These are phyloP conservation scores for Medicago lupulina DNA, from an alignment of 306 rosid species.

Conservation along the genomic window DNA sequence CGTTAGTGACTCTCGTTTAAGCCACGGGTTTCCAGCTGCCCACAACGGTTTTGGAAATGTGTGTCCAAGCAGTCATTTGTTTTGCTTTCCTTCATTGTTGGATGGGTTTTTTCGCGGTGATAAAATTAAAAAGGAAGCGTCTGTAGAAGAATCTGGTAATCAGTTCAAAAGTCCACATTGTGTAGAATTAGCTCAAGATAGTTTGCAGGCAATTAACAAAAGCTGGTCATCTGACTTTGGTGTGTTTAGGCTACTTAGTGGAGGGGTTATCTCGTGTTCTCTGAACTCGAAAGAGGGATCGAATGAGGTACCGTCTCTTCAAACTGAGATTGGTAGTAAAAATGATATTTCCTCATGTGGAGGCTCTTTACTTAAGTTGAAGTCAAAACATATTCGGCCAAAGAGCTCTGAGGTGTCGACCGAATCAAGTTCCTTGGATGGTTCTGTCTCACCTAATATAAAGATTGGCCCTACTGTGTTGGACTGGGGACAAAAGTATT, in stretches of 20 bases:
- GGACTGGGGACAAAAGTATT: slow-evolving; percentile 76
- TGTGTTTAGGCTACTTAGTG: slow-evolving; percentile 71
- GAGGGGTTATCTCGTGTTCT: slow-evolving; percentile 79
- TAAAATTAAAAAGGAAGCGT: slow-evolving; percentile 43
- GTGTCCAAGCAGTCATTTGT: slow-evolving; percentile 61
- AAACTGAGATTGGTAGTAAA: slow-evolving; percentile 50
- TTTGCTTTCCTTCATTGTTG: slow-evolving; percentile 90
- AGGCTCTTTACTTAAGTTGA: slow-evolving; percentile 56
- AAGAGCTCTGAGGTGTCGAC: slow-evolving; percentile 50
- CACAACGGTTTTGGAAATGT: slow-evolving; percentile 48
- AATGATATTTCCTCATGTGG: slow-evolving; percentile 64
- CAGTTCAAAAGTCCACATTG: slow-evolving; percentile 50
- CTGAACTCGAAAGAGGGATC: slow-evolving; percentile 64
- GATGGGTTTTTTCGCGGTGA: slow-evolving; percentile 52
- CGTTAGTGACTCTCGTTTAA: slow-evolving; percentile 48
- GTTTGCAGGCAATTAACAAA: slow-evolving; percentile 53
- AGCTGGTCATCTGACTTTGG: slow-evolving; percentile 87
- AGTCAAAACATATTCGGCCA: slow-evolving; percentile 50
- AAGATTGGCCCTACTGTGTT: slow-evolving; percentile 72
- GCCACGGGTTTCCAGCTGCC: slow-evolving; percentile 43
- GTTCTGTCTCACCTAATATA: slow-evolving; percentile 61
- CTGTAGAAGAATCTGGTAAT: slow-evolving; percentile 53
- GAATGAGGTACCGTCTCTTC: slow-evolving; percentile 56
- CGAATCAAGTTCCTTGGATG: slow-evolving; percentile 55
- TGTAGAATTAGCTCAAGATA: slow-evolving; percentile 56